Evolutionary conservation across 2,329 filamentous ascomycete genomes (phyloP), one percentile per base, ranked within the genome.

Genomic region (Laburnicola sp.): DNA sequence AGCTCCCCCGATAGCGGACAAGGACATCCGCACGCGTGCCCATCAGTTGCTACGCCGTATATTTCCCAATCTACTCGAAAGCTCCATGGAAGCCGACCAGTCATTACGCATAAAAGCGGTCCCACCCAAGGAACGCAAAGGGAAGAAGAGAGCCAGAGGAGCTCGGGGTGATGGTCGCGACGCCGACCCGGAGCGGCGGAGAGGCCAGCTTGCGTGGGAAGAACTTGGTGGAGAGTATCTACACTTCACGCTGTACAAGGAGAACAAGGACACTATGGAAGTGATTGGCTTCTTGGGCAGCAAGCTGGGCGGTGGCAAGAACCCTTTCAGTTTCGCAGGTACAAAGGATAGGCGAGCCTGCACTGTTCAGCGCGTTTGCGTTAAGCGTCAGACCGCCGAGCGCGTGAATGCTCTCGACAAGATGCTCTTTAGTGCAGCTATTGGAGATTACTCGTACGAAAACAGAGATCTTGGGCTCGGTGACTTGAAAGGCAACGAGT

Each of bases 211-310:
- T 31, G 78, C 76, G 45, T 88, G 85, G 85, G 76, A 84, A 46
- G 85, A 88, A 58, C 76, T 86, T 36, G 86, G 80, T n/a, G 90
- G 88, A 16, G 87, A 91, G 42, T 94, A 90, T 70, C 77, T 96
- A 10, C 91, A 96, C 71, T 96, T 96, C 71, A 93, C 89, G 0
- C 79, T 97, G 45, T 95, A 93, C 82, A 97, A 97, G 75, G 92
- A 96, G 75, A 97, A 97, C 75, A 92, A 93, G n/a, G n/a, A n/a
- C n/a, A n/a, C n/a, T n/a, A n/a, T n/a, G n/a, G n/a, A n/a, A n/a
- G n/a, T n/a, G n/a, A n/a, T n/a, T n/a, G n/a, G n/a, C n/a, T n/a
- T n/a, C n/a, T n/a, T n/a, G n/a, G n/a, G n/a, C n/a, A n/a, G n/a
- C n/a, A n/a, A n/a, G n/a, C n/a, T n/a, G n/a, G n/a, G n/a, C n/a